Percentiles rank a stretch among this genome's conserved stretches.
phyloP scores from a whole-genome alignment of 495 filamentous ascomycete species.

The Penicillium malachiteum region DNA sequence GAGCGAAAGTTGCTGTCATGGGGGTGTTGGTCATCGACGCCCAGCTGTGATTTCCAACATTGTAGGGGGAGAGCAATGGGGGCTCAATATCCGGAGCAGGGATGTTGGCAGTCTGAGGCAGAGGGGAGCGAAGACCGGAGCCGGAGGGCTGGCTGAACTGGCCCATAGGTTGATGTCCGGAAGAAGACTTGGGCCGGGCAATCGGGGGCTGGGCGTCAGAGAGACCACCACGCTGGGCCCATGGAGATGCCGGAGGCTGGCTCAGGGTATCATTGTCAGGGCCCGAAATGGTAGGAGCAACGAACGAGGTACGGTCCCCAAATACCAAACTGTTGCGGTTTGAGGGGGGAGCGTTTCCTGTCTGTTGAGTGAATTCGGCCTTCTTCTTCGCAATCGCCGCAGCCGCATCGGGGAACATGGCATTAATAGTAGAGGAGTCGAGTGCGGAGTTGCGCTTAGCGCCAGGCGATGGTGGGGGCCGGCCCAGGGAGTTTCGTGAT shows the following conservation, averaged over 20 bases:
- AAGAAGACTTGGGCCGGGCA: constrained; percentile 84
- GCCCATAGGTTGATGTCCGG: constrained; percentile 88
- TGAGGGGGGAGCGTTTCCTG: constrained; percentile 83
- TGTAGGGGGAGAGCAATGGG: constrained; percentile 87
- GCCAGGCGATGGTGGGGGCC: constrained; percentile 72
- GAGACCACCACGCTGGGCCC: constrained; percentile 57
- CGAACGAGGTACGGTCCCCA: constrained; percentile 75
- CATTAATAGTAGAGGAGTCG: constrained; percentile 91
- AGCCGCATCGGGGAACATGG: constrained; percentile 98
- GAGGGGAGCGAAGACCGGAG: constrained; percentile 78
- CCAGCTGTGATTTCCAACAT: constrained; percentile 84
- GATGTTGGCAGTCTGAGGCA: constrained; percentile 79
- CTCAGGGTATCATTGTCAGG: constrained; percentile 58
- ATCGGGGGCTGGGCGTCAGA: constrained; percentile 56
- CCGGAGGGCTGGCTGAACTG: constrained; percentile 88
- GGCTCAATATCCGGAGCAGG: constrained; percentile 76
- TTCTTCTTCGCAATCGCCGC: constrained; percentile 97
- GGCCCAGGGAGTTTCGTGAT: constrained; percentile 80
- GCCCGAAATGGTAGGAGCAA: constrained; percentile 74
- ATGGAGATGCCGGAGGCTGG: constrained; percentile 72
- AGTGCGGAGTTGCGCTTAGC: constrained; percentile 89
- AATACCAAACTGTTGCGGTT: constrained; percentile 90
- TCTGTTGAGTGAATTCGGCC: constrained; percentile 93
- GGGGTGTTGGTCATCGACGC: constrained; percentile 98
- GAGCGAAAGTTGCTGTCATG: constrained; percentile 82